A percentile compares a stretch with the other conserved stretches of the same genome.
phyloP scores from a whole-genome alignment of 306 rosid species.

The Vigna reflexopilosa region DNA sequence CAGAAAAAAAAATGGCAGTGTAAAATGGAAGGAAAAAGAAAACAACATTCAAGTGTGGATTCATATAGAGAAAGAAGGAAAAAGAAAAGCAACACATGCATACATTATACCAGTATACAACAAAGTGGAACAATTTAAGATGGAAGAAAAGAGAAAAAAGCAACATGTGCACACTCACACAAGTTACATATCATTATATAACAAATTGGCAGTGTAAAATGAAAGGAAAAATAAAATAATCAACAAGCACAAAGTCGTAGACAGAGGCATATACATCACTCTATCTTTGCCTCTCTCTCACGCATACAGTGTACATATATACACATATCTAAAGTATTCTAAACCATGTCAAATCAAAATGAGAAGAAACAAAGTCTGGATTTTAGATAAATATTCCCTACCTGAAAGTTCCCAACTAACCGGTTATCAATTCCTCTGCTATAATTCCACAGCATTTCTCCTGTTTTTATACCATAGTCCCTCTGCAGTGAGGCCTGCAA shows the following conservation, averaged over 20 bases:
- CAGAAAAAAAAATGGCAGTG: background rate
- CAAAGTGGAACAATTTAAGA: background rate
- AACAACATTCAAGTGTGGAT: background rate
- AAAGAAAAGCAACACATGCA: background rate
- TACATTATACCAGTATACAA: background rate
- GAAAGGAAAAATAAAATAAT: background rate
- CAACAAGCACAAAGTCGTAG: background rate
- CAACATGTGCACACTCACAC: background rate
- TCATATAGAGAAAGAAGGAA: background rate
- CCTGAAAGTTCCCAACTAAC: constrained; percentile 85
- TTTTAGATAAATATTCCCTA: constrained; percentile 46
- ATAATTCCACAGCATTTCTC: constrained; percentile 91
- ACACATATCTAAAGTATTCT: background rate
- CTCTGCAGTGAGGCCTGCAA: constrained; percentile 81
- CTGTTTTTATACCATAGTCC: constrained; percentile 83
- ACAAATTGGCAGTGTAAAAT: background rate
- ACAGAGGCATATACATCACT: background rate
- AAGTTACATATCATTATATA: background rate
- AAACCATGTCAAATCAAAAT: constrained; percentile 23
- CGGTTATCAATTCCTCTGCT: constrained; percentile 92
- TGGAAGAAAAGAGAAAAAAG: background rate
- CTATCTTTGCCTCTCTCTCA: background rate
- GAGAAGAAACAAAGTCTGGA: constrained; percentile 30
- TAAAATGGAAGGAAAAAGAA: background rate
- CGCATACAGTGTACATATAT: background rate